A percentile compares a stretch with the other conserved stretches of the same genome.
These are phyloP conservation scores for Euphorbia tirucalli DNA, from an alignment of 345 rosid species.

Conservation along the genomic window DNA sequence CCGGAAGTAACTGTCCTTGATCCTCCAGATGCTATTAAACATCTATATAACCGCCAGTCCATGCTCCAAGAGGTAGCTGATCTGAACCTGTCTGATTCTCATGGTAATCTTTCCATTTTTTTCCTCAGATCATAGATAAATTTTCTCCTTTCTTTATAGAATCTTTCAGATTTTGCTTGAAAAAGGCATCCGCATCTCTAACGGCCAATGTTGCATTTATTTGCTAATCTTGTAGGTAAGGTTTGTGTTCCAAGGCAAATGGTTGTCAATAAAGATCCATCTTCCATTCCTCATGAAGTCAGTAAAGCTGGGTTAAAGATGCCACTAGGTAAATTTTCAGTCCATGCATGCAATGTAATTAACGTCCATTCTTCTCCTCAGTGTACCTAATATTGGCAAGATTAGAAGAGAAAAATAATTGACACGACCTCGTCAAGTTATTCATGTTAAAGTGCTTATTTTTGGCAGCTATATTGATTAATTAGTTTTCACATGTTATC, in stretches of 20 bases:
- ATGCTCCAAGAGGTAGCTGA: conserved; percentile 86
- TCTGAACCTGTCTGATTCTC: conserved; percentile 52
- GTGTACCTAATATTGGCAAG: background rate
- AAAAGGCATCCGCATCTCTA: background rate
- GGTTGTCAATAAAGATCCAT: conserved; percentile 59
- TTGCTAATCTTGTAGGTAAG: conserved; percentile 46
- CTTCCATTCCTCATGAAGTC: conserved; percentile 55
- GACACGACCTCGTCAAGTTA: background rate
- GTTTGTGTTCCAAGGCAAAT: conserved; percentile 74
- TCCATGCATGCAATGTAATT: background rate
- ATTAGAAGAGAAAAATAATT: background rate
- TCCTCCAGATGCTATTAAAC: conserved; percentile 78
- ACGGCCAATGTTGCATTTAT: conserved; percentile 1
- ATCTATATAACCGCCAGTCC: conserved; percentile 65
- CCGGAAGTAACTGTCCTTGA: conserved; percentile 81
- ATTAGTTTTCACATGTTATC: conserved; percentile 11
- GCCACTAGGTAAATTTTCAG: conserved; percentile 59
- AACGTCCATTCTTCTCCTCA: background rate
- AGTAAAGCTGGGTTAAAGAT: conserved; percentile 62
- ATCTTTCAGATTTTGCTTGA: background rate
- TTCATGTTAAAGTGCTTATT: background rate
- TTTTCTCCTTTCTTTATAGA: background rate
- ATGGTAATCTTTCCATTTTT: conserved; percentile 41
- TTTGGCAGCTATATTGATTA: background rate
- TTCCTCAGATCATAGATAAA: background rate